These are phyloP conservation scores for Mortierella sp. DNA, from an alignment of 371 early-diverging fungal genomes.

Conservation along the genomic window DNA sequence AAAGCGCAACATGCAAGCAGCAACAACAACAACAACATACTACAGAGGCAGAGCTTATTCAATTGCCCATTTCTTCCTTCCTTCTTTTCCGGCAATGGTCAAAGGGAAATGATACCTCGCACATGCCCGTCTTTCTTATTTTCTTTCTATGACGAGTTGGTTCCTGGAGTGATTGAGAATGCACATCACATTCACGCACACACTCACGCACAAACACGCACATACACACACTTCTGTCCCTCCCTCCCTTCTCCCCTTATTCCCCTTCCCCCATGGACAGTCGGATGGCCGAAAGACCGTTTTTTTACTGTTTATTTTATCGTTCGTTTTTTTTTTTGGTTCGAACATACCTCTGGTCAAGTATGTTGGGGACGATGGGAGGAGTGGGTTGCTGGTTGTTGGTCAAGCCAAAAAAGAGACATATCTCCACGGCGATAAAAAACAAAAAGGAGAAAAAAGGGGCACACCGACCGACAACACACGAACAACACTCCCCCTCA, in stretches of 20 bases:
- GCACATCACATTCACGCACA: background rate
- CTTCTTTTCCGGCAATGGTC: background rate
- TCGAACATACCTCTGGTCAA: conserved; percentile 3
- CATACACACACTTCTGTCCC: background rate
- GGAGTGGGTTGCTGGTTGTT: background rate
- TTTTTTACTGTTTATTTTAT: background rate
- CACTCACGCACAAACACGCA: background rate
- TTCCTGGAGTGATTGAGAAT: background rate
- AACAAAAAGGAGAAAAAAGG: background rate
- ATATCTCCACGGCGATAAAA: background rate
- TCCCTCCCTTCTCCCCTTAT: background rate
- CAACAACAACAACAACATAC: background rate
- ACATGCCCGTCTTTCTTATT: background rate
- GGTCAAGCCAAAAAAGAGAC: background rate
- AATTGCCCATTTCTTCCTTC: background rate
- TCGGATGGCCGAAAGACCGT: conserved; percentile 12
- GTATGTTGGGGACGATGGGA: conserved; percentile 11
- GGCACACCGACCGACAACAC: conserved; percentile 2
- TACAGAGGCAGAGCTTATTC: too few relatives aligned
- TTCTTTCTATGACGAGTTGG: background rate
- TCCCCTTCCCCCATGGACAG: background rate
- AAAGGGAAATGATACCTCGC: background rate
- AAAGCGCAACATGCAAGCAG: too few relatives aligned
- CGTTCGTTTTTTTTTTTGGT: background rate
- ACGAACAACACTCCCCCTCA: background rate